Percentiles rank a stretch among this genome's conserved stretches.
These are phyloP conservation scores for Apiospora malaysiana DNA, from an alignment of 2,329 filamentous ascomycete species.

Conservation along the genomic window DNA sequence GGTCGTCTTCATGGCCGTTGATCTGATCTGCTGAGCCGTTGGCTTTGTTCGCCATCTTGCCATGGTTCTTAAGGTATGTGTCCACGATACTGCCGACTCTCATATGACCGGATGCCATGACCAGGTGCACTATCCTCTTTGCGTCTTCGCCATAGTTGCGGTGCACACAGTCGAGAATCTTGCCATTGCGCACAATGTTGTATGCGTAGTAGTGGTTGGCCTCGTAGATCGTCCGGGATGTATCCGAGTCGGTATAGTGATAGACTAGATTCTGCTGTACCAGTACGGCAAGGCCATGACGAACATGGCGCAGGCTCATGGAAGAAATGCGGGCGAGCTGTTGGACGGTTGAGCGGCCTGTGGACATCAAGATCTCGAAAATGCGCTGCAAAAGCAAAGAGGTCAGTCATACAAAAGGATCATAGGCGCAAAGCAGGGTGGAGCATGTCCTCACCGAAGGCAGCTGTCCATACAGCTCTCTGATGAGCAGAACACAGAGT, in stretches of 20 bases:
- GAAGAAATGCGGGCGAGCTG: slow-evolving; percentile 75
- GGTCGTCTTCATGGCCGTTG: slow-evolving; percentile 41
- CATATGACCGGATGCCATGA: slow-evolving; percentile 80
- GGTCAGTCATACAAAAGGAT: slow-evolving; percentile 14
- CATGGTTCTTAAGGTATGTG: slow-evolving; percentile 52
- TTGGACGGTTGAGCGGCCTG: slow-evolving; percentile 76
- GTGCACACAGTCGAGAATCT: slow-evolving; percentile 78
- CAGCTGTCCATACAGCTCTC: slow-evolving; percentile 89
- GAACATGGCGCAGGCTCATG: slow-evolving; percentile 76
- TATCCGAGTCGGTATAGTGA: slow-evolving; percentile 69
- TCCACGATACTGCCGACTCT: slow-evolving; percentile 66
- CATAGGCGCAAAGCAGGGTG: slow-evolving; percentile 24
- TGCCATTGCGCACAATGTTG: slow-evolving; percentile 79
- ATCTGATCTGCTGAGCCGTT: slow-evolving; percentile 40
- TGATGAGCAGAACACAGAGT: slow-evolving; percentile 87
- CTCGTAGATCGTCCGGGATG: slow-evolving; percentile 77
- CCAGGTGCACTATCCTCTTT: slow-evolving; percentile 73
- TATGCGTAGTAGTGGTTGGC: slow-evolving; percentile 83
- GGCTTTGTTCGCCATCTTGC: slow-evolving; percentile 36
- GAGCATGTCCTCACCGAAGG: slow-evolving; percentile 71
- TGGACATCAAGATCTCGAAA: slow-evolving; percentile 76
- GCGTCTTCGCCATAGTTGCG: slow-evolving; percentile 77
- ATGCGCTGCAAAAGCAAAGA: slow-evolving; percentile 68
- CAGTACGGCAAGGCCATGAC: slow-evolving; percentile 81
- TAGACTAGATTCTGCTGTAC: slow-evolving; percentile 88